A percentile compares a stretch with the other conserved stretches of the same genome.
Conservation (phyloP, 2,329 filamentous ascomycete species). For the Alternaria angustiovoidea region DNA sequence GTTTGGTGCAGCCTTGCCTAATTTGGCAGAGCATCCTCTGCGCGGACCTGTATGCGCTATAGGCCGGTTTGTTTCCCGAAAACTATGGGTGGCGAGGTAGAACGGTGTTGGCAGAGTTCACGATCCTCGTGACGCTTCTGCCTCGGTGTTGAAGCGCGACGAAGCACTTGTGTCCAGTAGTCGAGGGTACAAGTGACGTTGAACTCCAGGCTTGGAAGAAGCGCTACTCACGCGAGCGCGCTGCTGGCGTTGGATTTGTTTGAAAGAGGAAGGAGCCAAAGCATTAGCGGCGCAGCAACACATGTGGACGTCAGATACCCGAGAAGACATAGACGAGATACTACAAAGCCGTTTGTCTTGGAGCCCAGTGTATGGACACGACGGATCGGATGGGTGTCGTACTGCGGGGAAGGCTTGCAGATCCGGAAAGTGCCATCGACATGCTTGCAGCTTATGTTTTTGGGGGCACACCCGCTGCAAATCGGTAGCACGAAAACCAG, state of each 20-base stretch:
- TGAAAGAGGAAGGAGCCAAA: background rate
- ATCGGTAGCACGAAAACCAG: slow-evolving; percentile 4
- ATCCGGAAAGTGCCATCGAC: slow-evolving; percentile 13
- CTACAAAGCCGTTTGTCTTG: slow-evolving; percentile 4
- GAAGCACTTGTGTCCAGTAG: slow-evolving; percentile 4
- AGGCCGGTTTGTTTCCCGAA: slow-evolving; percentile 4
- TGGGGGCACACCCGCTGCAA: background rate
- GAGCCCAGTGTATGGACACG: background rate
- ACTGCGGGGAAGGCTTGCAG: slow-evolving; percentile 16
- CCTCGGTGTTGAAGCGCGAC: slow-evolving; percentile 27
- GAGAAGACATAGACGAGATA: background rate
- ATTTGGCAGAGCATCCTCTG: slow-evolving; percentile 1
- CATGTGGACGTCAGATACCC: background rate
- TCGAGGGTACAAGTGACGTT: slow-evolving; percentile 5
- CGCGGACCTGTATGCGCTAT: background rate
- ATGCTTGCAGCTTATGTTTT: slow-evolving; percentile 8
- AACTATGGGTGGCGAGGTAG: background rate
- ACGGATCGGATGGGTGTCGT: slow-evolving; percentile 7
- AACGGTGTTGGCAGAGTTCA: slow-evolving; percentile 12
- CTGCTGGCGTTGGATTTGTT: background rate
- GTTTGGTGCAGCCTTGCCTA: slow-evolving; percentile 1
- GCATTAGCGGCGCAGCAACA: background rate
- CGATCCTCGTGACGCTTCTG: slow-evolving; percentile 24
- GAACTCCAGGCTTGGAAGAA: background rate
- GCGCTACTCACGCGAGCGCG: background rate